Percentiles rank a stretch among this genome's conserved stretches.
phyloP scores from a whole-genome alignment of 768 basidiomycete species.

The Pisolithus albus region DNA sequence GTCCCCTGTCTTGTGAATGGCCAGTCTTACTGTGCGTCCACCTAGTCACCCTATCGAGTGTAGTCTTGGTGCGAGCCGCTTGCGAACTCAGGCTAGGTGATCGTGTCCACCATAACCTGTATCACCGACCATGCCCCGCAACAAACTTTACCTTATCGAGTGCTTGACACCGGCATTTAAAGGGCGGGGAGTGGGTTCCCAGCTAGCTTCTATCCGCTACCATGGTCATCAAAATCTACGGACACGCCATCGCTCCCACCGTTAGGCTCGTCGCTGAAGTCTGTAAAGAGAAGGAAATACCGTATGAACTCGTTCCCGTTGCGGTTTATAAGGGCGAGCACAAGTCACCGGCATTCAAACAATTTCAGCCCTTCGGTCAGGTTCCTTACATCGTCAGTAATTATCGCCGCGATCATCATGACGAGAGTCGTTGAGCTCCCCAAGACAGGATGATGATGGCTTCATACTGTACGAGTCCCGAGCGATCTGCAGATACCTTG shows the following conservation, averaged over 20 bases:
- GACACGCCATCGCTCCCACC: slow-evolving; percentile 6
- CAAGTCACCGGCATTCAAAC: slow-evolving; percentile 13
- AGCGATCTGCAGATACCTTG: slow-evolving; percentile 29
- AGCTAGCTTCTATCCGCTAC: background rate
- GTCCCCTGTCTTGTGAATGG: no score
- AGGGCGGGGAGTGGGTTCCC: background rate
- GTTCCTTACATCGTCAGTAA: slow-evolving; percentile 23
- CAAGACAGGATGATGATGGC: slow-evolving; percentile 44
- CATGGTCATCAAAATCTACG: slow-evolving; percentile 16
- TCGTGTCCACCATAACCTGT: no score
- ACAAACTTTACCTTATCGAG: no score
- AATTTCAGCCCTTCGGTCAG: slow-evolving; percentile 30
- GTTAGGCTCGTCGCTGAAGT: slow-evolving; percentile 13
- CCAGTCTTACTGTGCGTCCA: no score
- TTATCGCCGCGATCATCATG: background rate
- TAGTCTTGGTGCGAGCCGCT: no score
- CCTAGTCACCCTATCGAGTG: no score
- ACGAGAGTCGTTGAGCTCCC: background rate
- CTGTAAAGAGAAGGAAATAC: slow-evolving; percentile 8
- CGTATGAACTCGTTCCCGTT: slow-evolving; percentile 19
- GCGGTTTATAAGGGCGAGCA: slow-evolving; percentile 12
- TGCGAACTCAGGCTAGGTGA: no score
- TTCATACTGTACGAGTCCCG: slow-evolving; percentile 22
- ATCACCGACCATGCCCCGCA: no score
- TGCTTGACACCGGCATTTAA: no score